Base-by-base conservation (phyloP, 2,329 filamentous ascomycete species). In the Fusarium metavorans region DNA sequence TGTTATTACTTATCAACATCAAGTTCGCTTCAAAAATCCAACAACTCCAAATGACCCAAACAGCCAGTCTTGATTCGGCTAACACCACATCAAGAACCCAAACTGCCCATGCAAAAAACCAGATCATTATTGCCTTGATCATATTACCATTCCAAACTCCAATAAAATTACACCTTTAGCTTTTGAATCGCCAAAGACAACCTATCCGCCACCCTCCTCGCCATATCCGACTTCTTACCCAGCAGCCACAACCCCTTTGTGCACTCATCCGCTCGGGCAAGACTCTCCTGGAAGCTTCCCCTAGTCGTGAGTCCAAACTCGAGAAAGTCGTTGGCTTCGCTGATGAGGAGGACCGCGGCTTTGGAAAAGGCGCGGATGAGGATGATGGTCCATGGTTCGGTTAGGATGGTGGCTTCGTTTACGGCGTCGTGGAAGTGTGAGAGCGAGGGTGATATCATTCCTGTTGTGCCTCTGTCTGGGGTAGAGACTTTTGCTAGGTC, bases 311-410 rank as follows among this genome's bases (percentile, higher is more conserved):
- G 64, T 25, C 71, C 70, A 63, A 77, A 67, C 32, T 80, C 74
- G 50, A 73, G 32, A 9, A 67, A 67, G 13, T 78, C 71, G 3
- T 77, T 76, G 0, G 75, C 78, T 48, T 79, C 79, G 16, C 84
- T 79, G 3, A 89, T 71, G 8, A 83, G 75, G 23, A 81, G 66
- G 3, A 81, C 75, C 1, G 80, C 85, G 0, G 88, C 86, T 74
- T 85, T 87, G n/a, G 85, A 83, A 65, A 90, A 90, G 0, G 86
- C 85, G 32, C 87, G 83, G 64, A 89, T 86, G 27, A 90, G 78
- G 3, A 90, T 84, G n/a, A 86, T 85, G 1, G 88, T 90, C 89
- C 89, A 91, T 0, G 89, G 89, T 71, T 91, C 89, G 0, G 88
- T 90, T 27, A 91, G 78, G 13, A 91, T 82, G 0, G 88, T 87